These are phyloP conservation scores for Fomitopsis pinicola DNA, from an alignment of 1,284 basidiomycete genomes.

Conservation along the genomic window DNA sequence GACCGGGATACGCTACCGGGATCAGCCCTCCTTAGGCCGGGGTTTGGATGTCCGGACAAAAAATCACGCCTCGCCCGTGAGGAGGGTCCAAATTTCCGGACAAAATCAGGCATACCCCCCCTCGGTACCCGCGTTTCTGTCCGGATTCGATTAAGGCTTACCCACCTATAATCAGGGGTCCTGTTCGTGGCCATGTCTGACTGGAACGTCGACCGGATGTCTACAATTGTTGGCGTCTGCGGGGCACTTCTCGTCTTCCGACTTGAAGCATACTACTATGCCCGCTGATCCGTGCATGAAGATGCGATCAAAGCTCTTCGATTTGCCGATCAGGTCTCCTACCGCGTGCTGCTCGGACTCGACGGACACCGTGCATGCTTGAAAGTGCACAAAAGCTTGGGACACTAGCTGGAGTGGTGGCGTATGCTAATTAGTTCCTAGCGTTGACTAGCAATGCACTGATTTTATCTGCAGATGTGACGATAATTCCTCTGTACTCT, in stretches of 20 bases:
- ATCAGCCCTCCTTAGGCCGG: no score
- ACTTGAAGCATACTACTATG: not conserved
- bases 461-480: not conserved
- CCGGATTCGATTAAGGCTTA: no score
- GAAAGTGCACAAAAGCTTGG: not conserved
- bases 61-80: no score
- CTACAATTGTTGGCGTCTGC: not conserved
- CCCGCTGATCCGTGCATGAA: not conserved
- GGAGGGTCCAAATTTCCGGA: no score
- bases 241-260: not conserved
- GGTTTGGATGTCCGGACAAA: no score
- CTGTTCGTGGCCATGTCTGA: not conserved
- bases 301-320: not conserved
- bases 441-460: not conserved
- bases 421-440: not conserved
- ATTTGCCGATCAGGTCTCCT: not conserved
- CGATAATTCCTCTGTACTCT: not conserved
- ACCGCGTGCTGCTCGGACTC: not conserved
- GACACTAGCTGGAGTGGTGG: not conserved
- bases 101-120: no score
- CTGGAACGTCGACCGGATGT: not conserved
- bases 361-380: not conserved
- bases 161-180: no score
- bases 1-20: no score
- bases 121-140: no score